Evolutionary conservation across 257 asterid genomes (phyloP).

Genomic region (Ligustrum vulgare): DNA sequence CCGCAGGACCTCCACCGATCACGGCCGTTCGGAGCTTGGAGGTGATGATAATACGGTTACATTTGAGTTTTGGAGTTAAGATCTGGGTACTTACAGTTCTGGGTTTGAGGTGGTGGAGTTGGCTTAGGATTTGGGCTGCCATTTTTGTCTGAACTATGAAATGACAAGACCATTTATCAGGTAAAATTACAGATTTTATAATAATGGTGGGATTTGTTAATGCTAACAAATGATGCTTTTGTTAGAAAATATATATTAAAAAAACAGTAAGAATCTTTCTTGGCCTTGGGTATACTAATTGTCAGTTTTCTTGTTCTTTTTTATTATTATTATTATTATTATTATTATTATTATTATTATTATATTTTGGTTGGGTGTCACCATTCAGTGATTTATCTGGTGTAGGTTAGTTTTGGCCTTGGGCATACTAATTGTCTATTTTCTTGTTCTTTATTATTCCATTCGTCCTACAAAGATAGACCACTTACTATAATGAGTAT

Average conservation of each 20-base stretch:
- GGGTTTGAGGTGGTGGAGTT: conserved; percentile 31
- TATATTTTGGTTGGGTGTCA: too few relatives aligned
- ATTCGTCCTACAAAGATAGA: too few relatives aligned
- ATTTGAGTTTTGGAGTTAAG: conserved; percentile 20
- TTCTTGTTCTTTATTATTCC: too few relatives aligned
- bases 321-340: too few relatives aligned
- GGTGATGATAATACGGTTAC: conserved; percentile 22
- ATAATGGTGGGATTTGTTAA: conserved; percentile 13
- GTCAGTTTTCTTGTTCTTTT: not conserved
- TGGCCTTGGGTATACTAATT: conserved; percentile 4
- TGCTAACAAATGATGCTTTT: conserved; percentile 8
- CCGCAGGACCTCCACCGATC: conserved; percentile 88
- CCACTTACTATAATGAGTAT: too few relatives aligned
- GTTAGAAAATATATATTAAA: not conserved
- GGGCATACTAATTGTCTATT: too few relatives aligned
- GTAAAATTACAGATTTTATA: conserved; percentile 10
- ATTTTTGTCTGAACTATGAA: conserved; percentile 28
- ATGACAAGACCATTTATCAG: not conserved
- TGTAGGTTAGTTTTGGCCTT: too few relatives aligned
- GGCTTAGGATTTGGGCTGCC: conserved; percentile 47
- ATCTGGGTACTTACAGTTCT: conserved; percentile 20
- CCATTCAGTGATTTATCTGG: too few relatives aligned
- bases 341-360: too few relatives aligned
- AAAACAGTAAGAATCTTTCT: conserved; percentile 26
- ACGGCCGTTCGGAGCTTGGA: conserved; percentile 72